phyloP scores from a whole-genome alignment of 495 filamentous ascomycete genomes.

The Durotheca rogersii region DNA sequence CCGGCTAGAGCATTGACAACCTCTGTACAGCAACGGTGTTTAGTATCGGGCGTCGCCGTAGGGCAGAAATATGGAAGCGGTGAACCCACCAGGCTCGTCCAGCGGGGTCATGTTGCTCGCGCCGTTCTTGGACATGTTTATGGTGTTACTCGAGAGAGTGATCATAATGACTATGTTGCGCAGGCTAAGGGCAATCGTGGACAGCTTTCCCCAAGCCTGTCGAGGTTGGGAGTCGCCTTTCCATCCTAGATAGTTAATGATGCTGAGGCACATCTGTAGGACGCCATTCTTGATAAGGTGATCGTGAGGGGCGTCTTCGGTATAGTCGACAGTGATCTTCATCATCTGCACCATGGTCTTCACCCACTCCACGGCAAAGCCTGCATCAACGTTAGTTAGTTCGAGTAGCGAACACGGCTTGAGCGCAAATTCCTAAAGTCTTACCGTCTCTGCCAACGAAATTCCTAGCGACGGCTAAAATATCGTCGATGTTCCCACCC shows the following conservation, averaged over 20 bases:
- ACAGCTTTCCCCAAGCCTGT: conserved; percentile 64
- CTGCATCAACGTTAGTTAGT: conserved; percentile 40
- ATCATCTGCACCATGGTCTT: conserved; percentile 66
- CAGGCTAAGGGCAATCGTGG: conserved; percentile 72
- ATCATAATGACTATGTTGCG: conserved; percentile 69
- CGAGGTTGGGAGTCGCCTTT: conserved; percentile 59
- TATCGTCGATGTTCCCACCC: conserved; percentile 65
- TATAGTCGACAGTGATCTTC: conserved; percentile 67
- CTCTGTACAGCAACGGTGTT: conserved; percentile 34
- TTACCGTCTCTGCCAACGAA: conserved; percentile 43
- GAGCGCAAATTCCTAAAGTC: not conserved
- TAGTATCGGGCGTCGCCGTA: conserved; percentile 2
- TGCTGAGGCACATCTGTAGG: conserved; percentile 67
- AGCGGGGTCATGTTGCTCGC: conserved; percentile 53
- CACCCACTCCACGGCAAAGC: conserved; percentile 56
- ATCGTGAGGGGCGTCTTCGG: conserved; percentile 65
- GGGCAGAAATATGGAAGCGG: not conserved
- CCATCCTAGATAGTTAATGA: conserved; percentile 69
- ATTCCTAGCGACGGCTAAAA: conserved; percentile 64
- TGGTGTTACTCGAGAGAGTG: conserved; percentile 56
- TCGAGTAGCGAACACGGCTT: conserved; percentile 27
- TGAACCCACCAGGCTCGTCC: conserved; percentile 61
- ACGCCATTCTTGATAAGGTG: conserved; percentile 66
- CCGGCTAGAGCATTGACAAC: conserved; percentile 57
- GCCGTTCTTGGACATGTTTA: conserved; percentile 29